Evolutionary conservation across 1,139 yeast species (phyloP).

Genomic region (Debaryomyces psychrophilus): DNA sequence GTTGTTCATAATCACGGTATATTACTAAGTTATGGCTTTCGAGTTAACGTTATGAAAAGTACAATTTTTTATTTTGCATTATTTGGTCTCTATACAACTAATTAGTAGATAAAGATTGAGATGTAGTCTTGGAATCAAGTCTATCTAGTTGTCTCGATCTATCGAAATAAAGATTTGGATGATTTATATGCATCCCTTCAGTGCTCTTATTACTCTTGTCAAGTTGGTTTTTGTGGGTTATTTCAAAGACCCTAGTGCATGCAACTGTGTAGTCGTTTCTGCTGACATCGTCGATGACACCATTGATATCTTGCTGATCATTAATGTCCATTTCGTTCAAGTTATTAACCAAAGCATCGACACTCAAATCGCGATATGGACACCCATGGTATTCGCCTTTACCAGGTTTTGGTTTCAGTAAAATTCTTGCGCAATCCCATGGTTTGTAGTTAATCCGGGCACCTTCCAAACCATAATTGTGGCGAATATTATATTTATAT

Average conservation of each 20-base stretch:
- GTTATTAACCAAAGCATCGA: conserved; percentile 59
- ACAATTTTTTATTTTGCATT: neutral
- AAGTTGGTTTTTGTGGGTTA: conserved; percentile 60
- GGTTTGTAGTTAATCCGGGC: conserved; percentile 84
- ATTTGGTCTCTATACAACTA: conserved; percentile 1
- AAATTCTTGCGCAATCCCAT: conserved; percentile 78
- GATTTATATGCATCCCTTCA: conserved; percentile 63
- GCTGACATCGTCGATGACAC: conserved; percentile 66
- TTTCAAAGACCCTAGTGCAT: conserved; percentile 86
- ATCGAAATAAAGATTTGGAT: conserved; percentile 88
- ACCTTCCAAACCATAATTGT: conserved; percentile 91
- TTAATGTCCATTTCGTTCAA: conserved; percentile 70
- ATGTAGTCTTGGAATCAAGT: conserved; percentile 10
- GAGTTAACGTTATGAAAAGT: neutral
- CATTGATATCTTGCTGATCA: conserved; percentile 62
- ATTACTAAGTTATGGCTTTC: neutral
- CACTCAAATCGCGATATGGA: conserved; percentile 77
- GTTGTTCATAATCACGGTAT: neutral
- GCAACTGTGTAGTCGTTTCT: conserved; percentile 79
- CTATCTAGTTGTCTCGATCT: conserved; percentile 58
- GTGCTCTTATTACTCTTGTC: conserved; percentile 29
- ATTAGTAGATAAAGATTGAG: conserved; percentile 5
- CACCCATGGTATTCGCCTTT: conserved; percentile 86
- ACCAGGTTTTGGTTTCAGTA: conserved; percentile 71
- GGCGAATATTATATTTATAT: conserved; percentile 84